These are phyloP conservation scores for Alternaria brassicicola DNA, from an alignment of 2,329 filamentous ascomycete species.

Conservation along the genomic window DNA sequence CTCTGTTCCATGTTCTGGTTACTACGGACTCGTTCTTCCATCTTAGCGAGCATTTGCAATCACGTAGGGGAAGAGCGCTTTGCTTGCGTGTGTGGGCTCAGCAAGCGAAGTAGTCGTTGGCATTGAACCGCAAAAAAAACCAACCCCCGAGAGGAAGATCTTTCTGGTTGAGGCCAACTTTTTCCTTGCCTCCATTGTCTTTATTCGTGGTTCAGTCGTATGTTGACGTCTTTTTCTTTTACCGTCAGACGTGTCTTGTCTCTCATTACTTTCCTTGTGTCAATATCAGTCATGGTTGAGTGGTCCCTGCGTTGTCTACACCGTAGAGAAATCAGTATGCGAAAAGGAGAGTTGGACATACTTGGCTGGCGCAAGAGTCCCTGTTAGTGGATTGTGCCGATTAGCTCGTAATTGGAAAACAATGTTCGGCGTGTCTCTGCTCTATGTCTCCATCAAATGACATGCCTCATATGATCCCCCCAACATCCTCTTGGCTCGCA, in stretches of 20 bases:
- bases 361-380: slow-evolving; percentile 40
- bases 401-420: slow-evolving; percentile 42
- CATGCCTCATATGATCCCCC: not conserved
- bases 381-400: slow-evolving; percentile 26
- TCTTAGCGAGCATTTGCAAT: slow-evolving; percentile 51
- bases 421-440: slow-evolving; percentile 20
- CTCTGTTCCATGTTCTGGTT: slow-evolving; percentile 51
- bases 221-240: slow-evolving; percentile 32
- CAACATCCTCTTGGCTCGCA: not conserved
- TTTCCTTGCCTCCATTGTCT: slow-evolving; percentile 40
- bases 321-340: slow-evolving; percentile 24
- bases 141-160: slow-evolving; percentile 22
- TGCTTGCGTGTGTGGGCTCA: slow-evolving; percentile 24
- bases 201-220: slow-evolving; percentile 32
- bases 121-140: slow-evolving; percentile 31
- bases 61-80: slow-evolving; percentile 40
- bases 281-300: slow-evolving; percentile 20
- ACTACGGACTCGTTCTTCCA: slow-evolving; percentile 49
- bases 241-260: slow-evolving; percentile 24
- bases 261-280: slow-evolving; percentile 31
- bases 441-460: not conserved
- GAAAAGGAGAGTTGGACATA: slow-evolving; percentile 20
- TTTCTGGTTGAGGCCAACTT: slow-evolving; percentile 30
- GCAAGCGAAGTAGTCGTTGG: slow-evolving; percentile 26
- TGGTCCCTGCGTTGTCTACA: slow-evolving; percentile 19